Percentiles rank a stretch among this genome's conserved stretches.
phyloP scores from a whole-genome alignment of 805 yeast genomes.

The Citeromyces nyonsensis region DNA sequence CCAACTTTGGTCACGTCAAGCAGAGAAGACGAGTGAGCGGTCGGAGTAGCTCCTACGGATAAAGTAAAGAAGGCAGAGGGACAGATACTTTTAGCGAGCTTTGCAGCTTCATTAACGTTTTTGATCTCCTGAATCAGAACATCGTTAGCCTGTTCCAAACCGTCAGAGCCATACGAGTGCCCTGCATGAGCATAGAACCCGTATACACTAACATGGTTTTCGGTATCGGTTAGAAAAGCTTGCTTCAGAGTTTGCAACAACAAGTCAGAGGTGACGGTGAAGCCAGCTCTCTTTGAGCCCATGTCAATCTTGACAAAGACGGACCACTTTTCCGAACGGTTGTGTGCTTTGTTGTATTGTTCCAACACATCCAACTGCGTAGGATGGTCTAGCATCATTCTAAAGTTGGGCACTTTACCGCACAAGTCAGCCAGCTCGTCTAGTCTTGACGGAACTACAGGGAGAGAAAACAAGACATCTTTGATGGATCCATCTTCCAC shows the following conservation, averaged over 20 bases:
- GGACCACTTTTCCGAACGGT: conserved; percentile 31
- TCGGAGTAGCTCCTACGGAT: conserved; percentile 77
- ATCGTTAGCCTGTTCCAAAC: conserved; percentile 27
- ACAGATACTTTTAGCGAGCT: conserved; percentile 17
- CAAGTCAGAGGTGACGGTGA: conserved; percentile 13
- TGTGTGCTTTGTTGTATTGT: conserved; percentile 13
- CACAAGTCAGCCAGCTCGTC: conserved; percentile 29
- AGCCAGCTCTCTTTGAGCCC: conserved; percentile 65
- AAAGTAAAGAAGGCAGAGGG: conserved; percentile 24
- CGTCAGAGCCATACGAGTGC: conserved; percentile 42
- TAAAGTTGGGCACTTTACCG: conserved; percentile 22
- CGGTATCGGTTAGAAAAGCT: conserved; percentile 12
- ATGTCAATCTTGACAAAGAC: conserved; percentile 53
- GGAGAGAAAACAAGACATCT: conserved; percentile 45
- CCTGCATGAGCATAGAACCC: conserved; percentile 79
- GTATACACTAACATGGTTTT: conserved; percentile 24
- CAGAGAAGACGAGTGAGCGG: conserved; percentile 41
- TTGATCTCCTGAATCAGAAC: conserved; percentile 39
- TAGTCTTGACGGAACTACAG: conserved; percentile 32
- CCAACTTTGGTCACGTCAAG: conserved; percentile 8
- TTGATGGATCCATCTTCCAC: conserved; percentile 15
- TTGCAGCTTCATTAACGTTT: conserved; percentile 39
- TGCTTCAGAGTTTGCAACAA: conserved; percentile 19
- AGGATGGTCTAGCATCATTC: conserved; percentile 45
- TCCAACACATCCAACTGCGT: conserved; percentile 37